Evolutionary conservation across 1,284 basidiomycete genomes (phyloP).

Genomic region (Malassezia psittaci): DNA sequence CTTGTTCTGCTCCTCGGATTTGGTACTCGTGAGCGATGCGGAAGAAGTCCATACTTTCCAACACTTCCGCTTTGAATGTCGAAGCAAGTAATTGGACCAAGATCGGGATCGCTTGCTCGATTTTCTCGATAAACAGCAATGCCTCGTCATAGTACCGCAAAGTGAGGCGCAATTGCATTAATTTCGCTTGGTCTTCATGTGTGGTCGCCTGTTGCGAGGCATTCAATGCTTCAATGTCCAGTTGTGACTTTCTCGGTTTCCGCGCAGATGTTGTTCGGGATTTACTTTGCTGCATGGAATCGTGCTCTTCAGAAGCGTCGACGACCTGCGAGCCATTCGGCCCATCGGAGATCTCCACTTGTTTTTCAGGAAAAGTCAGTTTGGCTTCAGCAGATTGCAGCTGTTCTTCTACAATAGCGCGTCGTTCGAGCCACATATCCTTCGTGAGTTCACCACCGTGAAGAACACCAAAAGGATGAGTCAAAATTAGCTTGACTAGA

Average conservation of each 20-base stretch:
- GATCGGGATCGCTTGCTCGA: conserved; percentile 68
- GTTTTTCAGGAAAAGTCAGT: conserved; percentile 44
- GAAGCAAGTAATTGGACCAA: conserved; percentile 72
- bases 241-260: conserved; percentile 50
- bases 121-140: conserved; percentile 68
- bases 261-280: not conserved
- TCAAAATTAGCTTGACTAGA: conserved; percentile 66
- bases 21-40: conserved; percentile 72
- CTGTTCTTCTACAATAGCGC: conserved; percentile 54
- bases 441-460: conserved; percentile 72
- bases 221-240: conserved; percentile 31
- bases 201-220: conserved; percentile 33
- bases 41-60: conserved; percentile 94
- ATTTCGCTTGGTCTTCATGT: conserved; percentile 36
- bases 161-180: conserved; percentile 64
- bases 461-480: conserved; percentile 77
- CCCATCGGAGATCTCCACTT: conserved; percentile 26
- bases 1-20: conserved; percentile 56
- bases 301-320: conserved; percentile 7
- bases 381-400: conserved; percentile 50
- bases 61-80: conserved; percentile 81
- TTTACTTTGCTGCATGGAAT: no score
- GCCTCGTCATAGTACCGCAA: conserved; percentile 83
- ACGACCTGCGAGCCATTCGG: conserved; percentile 46
- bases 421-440: conserved; percentile 62